These are phyloP conservation scores for Rhexocercosporidium sp. DNA, from an alignment of 2,329 filamentous ascomycete genomes.

Conservation along the genomic window DNA sequence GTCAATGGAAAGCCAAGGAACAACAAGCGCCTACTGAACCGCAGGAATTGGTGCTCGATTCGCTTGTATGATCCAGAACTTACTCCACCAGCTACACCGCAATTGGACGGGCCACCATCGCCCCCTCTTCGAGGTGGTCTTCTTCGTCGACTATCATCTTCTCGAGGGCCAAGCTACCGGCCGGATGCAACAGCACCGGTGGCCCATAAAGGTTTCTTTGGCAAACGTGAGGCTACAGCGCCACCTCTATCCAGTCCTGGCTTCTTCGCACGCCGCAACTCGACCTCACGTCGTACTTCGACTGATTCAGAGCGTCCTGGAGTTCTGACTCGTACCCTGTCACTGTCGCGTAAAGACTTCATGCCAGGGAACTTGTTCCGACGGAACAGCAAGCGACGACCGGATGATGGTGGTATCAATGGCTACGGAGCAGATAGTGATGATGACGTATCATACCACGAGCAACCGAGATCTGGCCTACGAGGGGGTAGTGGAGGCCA, in stretches of 20 bases:
- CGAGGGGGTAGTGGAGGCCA: conserved; percentile 47
- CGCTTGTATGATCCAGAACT: conserved; percentile 79
- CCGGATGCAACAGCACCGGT: conserved; percentile 39
- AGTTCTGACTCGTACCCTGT: conserved; percentile 62
- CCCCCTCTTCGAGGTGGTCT: conserved; percentile 37
- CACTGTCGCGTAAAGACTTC: conserved; percentile 60
- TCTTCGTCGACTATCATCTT: conserved; percentile 40
- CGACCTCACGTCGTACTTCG: conserved; percentile 45
- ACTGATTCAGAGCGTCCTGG: conserved; percentile 46
- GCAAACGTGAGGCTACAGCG: conserved; percentile 12
- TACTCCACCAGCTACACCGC: conserved; percentile 75
- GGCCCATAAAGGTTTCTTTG: conserved; percentile 30
- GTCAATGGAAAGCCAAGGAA: conserved; percentile 89
- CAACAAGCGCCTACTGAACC: conserved; percentile 86
- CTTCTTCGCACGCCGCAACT: conserved; percentile 52
- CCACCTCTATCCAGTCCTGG: conserved; percentile 30
- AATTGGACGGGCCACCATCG: conserved; percentile 50
- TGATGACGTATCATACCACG: conserved; percentile 24
- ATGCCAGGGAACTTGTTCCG: conserved; percentile 51
- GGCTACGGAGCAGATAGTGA: conserved; percentile 54
- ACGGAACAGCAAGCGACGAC: conserved; percentile 51
- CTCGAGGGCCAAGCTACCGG: conserved; percentile 41
- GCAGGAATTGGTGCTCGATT: conserved; percentile 96
- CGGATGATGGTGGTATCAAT: conserved; percentile 58
- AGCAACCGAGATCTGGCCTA: conserved; percentile 32